A percentile compares a stretch with the other conserved stretches of the same genome.
Conservation (phyloP, 208 protist genomes). For the Leishmania turanica region DNA sequence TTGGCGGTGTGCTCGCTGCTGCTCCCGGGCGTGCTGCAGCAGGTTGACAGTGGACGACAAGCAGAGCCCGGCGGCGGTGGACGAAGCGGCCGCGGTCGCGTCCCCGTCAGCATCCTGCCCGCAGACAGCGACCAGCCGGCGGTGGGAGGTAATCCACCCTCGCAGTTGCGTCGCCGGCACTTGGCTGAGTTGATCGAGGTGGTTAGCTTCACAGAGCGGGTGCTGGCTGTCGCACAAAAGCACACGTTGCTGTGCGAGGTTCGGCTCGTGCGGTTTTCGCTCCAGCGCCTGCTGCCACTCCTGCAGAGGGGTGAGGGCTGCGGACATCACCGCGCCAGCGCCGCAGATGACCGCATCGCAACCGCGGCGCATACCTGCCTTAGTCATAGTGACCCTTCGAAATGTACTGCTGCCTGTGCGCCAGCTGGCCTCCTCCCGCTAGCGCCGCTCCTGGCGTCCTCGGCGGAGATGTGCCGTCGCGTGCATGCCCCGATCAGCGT, state of each 20-base stretch:
- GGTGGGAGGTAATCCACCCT: background rate
- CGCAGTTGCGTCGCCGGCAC: conserved; percentile 7
- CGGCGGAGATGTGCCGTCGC: conserved; percentile 14
- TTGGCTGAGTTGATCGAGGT: conserved; percentile 29
- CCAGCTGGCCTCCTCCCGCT: background rate
- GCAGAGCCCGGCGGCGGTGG: background rate
- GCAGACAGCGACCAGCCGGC: background rate
- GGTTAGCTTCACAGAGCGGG: conserved; percentile 36
- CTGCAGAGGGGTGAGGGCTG: conserved; percentile 4
- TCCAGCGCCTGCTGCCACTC: conserved; percentile 27
- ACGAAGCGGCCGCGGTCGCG: background rate
- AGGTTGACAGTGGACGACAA: conserved; percentile 12
- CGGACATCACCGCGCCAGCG: background rate
- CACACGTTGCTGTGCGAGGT: conserved; percentile 43
- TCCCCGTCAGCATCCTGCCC: conserved; percentile 2
- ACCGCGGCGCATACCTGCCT: background rate
- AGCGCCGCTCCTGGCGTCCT: background rate
- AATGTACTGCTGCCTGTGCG: background rate
- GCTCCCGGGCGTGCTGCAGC: conserved; percentile 47
- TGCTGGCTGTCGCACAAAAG: conserved; percentile 34
- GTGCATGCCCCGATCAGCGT: conserved; percentile 46
- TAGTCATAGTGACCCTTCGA: background rate
- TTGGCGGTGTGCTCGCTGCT: conserved; percentile 58
- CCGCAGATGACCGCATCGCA: background rate
- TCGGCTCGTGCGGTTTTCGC: conserved; percentile 40